A percentile compares a stretch with the other conserved stretches of the same genome.
These are phyloP conservation scores for Populus davidiana DNA, from an alignment of 345 rosid species.

Conservation along the genomic window DNA sequence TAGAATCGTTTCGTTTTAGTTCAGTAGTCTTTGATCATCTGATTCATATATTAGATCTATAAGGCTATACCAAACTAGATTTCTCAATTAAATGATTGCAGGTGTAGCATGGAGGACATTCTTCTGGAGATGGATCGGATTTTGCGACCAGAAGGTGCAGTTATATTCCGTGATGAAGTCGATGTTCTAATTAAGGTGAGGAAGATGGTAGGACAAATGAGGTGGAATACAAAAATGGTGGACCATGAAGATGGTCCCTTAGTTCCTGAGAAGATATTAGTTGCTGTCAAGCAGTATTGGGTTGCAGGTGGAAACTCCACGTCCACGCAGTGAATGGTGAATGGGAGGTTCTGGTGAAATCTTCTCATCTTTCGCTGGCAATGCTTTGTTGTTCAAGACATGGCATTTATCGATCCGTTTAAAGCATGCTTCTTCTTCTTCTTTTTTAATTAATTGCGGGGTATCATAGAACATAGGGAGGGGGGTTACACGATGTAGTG, in stretches of 20 bases:
- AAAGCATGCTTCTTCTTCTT: not conserved
- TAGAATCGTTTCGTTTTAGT: not conserved
- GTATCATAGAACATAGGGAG: not conserved
- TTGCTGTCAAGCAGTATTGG: conserved; percentile 98
- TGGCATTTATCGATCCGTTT: not conserved
- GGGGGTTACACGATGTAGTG: not conserved
- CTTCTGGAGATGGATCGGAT: conserved; percentile 97
- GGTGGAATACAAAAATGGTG: conserved; percentile 90
- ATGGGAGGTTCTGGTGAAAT: not conserved
- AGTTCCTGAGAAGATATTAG: conserved; percentile 79
- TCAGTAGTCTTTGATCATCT: not conserved
- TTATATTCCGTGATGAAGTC: conserved; percentile 84
- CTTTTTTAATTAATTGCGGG: not conserved
- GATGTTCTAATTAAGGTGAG: conserved; percentile 75
- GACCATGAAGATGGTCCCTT: conserved; percentile 99
- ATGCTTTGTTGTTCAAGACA: not conserved
- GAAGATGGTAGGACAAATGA: conserved; percentile 78
- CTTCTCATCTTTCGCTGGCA: not conserved
- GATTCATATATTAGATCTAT: not conserved
- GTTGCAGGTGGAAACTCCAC: conserved; percentile 72
- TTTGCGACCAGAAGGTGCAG: conserved; percentile 95
- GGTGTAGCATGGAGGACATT: conserved; percentile 84
- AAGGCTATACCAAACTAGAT: not conserved
- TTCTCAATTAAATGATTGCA: conserved; percentile 24
- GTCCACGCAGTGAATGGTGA: conserved; percentile 18